A percentile compares a stretch with the other conserved stretches of the same genome.
Evolutionary conservation across 768 basidiomycete genomes (phyloP).

Genomic region (Agaricus blazei): DNA sequence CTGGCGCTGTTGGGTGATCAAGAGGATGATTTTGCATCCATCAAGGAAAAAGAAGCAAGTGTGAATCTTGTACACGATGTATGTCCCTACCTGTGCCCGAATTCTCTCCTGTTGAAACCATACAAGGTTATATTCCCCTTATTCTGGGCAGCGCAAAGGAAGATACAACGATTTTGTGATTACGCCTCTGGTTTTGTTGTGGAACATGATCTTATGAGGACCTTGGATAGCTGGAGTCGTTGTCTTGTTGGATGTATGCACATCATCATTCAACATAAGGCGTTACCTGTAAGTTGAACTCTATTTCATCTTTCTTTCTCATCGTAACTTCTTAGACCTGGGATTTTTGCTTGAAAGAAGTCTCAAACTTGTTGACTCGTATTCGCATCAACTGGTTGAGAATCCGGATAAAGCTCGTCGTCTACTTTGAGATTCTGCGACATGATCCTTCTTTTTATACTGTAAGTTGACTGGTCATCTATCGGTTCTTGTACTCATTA

Average conservation of each 20-base stretch:
- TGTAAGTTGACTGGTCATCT: background rate
- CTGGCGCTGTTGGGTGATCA: background rate
- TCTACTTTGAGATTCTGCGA: slow-evolving; percentile 7
- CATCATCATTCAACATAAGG: slow-evolving; percentile 4
- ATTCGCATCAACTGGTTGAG: background rate
- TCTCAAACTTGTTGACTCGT: background rate
- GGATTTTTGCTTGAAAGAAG: slow-evolving; percentile 5
- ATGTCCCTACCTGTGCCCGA: background rate
- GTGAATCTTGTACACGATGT: slow-evolving; percentile 3
- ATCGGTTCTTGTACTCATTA: background rate
- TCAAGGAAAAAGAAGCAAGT: slow-evolving; percentile 1
- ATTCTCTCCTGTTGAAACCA: background rate
- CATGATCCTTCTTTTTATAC: slow-evolving; percentile 2
- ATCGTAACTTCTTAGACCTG: background rate
- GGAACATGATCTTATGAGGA: background rate
- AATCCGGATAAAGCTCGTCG: background rate
- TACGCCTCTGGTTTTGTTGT: background rate
- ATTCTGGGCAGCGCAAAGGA: slow-evolving; percentile 4
- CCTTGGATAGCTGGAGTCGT: slow-evolving; percentile 8
- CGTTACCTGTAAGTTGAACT: background rate
- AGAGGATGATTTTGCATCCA: background rate
- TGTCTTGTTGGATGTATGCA: slow-evolving; percentile 7
- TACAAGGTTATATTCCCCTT: slow-evolving; percentile 8
- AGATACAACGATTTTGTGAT: slow-evolving; percentile 7
- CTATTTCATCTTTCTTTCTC: background rate